A percentile compares a stretch with the other conserved stretches of the same genome.
These are phyloP conservation scores for Magnolia kwangsiensis DNA, from an alignment of 164 flowering plant species.

Conservation along the genomic window DNA sequence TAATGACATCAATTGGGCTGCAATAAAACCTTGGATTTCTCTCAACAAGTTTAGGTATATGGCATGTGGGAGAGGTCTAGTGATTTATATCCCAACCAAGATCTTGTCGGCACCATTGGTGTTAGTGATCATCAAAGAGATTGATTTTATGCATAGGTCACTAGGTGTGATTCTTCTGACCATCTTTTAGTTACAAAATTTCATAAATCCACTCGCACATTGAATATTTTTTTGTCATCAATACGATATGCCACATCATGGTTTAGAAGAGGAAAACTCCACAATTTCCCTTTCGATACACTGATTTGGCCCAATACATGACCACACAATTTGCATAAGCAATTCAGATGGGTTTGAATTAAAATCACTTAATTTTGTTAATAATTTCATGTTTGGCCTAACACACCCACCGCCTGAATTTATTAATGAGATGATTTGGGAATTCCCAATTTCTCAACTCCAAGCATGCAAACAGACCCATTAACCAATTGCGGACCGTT, in stretches of 20 bases:
- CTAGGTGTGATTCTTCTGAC: constrained; percentile 36
- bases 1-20: too few relatives aligned
- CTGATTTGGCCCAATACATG: neutral
- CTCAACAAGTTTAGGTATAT: constrained; percentile 71
- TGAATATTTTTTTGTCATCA: neutral
- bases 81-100: constrained; percentile 57
- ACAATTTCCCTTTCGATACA: neutral
- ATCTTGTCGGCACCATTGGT: constrained; percentile 57
- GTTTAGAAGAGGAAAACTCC: neutral
- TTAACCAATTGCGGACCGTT: neutral
- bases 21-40: neutral
- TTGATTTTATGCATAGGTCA: constrained; percentile 82
- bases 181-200: neutral
- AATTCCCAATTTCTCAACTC: too few relatives aligned
- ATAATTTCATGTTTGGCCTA: too few relatives aligned
- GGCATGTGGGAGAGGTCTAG: constrained; percentile 80
- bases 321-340: too few relatives aligned
- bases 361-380: too few relatives aligned
- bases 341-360: too few relatives aligned
- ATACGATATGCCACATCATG: neutral
- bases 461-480: too few relatives aligned
- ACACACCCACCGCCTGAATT: too few relatives aligned
- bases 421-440: too few relatives aligned
- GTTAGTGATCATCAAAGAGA: constrained; percentile 53
- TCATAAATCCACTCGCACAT: neutral